phyloP scores from a whole-genome alignment of 371 early-diverging fungal genomes.

The Hamiltosporidium magnivora region DNA sequence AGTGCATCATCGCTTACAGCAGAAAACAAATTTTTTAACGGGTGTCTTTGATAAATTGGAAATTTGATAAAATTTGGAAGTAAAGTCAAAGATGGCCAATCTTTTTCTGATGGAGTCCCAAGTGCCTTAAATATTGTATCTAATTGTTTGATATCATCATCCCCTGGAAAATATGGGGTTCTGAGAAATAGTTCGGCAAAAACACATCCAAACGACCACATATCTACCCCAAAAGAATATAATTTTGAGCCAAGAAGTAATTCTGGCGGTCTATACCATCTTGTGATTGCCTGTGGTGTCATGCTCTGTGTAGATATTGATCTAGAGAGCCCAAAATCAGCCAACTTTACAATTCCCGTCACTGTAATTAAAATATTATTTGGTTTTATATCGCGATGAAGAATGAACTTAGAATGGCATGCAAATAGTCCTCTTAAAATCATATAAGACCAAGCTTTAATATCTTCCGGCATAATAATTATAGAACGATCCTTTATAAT shows the following conservation, averaged over 20 bases:
- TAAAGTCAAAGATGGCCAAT: slow-evolving; percentile 69
- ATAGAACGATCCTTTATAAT: slow-evolving; percentile 82
- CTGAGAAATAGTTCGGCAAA: slow-evolving; percentile 93
- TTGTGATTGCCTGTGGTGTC: slow-evolving; percentile 67
- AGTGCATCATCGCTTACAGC: slow-evolving; percentile 79
- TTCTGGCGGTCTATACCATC: slow-evolving; percentile 99
- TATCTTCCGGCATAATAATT: slow-evolving; percentile 82
- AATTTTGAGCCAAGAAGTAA: slow-evolving; percentile 75
- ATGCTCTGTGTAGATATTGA: slow-evolving; percentile 71
- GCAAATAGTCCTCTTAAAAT: slow-evolving; percentile 76
- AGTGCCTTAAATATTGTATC: slow-evolving; percentile 77
- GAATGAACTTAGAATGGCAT: slow-evolving; percentile 74
- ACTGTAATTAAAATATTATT: slow-evolving; percentile 84
- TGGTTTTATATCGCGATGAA: slow-evolving; percentile 97
- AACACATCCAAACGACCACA: slow-evolving; percentile 95
- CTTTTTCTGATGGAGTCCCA: slow-evolving; percentile 84
- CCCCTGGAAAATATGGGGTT: slow-evolving; percentile 78
- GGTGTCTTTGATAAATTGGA: slow-evolving; percentile 61
- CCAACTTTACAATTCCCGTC: slow-evolving; percentile 81
- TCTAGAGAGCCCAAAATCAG: slow-evolving; percentile 94
- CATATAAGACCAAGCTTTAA: slow-evolving; percentile 96
- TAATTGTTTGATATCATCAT: slow-evolving; percentile 75
- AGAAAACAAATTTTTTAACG: slow-evolving; percentile 67
- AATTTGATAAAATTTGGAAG: slow-evolving; percentile 38
- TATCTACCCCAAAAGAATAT: slow-evolving; percentile 78